Conservation (phyloP, 306 rosid genomes). For the Geum urbanum region DNA sequence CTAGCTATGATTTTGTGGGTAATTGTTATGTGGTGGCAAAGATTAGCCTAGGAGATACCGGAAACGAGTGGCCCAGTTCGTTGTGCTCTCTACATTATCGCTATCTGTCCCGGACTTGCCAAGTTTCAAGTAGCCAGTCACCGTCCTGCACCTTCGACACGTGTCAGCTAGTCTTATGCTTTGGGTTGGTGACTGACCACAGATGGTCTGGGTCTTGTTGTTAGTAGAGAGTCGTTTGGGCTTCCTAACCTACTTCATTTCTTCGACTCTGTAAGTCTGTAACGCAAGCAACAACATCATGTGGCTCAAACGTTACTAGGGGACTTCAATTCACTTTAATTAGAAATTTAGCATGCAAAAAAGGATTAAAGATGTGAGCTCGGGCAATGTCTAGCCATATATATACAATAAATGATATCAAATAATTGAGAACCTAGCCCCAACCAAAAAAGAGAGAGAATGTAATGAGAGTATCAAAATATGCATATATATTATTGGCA, state of each 20-base stretch:
- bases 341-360: no score
- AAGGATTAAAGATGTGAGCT: no score
- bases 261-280: no score
- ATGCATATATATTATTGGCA: not conserved
- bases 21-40: not conserved
- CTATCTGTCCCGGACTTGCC: not conserved
- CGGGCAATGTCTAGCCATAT: no score
- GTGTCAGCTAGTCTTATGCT: not conserved
- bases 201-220: not conserved
- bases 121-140: slow-evolving; percentile 4
- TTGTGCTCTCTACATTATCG: not conserved
- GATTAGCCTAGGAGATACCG: slow-evolving; percentile 4
- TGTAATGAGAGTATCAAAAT: not conserved
- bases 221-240: not conserved
- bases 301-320: no score
- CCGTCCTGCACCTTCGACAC: no score
- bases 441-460: no score
- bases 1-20: not conserved
- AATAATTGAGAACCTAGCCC: no score
- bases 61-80: slow-evolving; percentile 16
- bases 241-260: not conserved
- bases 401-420: no score
- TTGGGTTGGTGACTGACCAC: not conserved
- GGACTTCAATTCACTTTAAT: no score
- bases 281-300: no score